Base-by-base conservation (phyloP, 2,329 filamentous ascomycete species). In the Fusarium buxicola region DNA sequence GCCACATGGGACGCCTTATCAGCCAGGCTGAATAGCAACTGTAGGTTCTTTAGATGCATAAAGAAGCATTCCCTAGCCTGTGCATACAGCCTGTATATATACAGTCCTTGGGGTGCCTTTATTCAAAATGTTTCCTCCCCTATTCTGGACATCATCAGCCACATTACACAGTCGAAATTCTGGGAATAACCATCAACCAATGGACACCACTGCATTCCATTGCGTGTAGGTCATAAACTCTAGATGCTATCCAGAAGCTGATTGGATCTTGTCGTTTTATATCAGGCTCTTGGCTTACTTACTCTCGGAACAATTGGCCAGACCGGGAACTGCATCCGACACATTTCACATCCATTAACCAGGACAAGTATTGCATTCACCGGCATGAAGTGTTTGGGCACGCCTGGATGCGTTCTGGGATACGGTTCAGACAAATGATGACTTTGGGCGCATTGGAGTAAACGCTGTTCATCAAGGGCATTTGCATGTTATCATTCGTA, bases 1-100 rank as follows among this genome's bases (percentile, higher is more conserved):
- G 68, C 3, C 69, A 72, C 18, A 72, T 72, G 69, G 69, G 67
- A 5, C 63, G 69, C 2, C 48, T 72, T 2, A 69, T 70, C 16
- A 65, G 60, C 30, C 69, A 71, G 36, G 66, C 66, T 2, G 69
- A 72, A 36, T 69, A 72, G 27, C 67, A 68, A 18, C 30, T 71
- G 9, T 66, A 71, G 13, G 59, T 69, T 44, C 59, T 61, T 10
- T 45, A 57, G 4, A 64, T 70, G 44, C 59, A 70, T 25, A 66
- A 49, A 1, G 68, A 70, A 1, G 52, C 67, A 1, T 66, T 72
- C 11, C 69, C 69, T 3, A 70, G 66, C 27, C 27, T 62, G 65
- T 13, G 59, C 65, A 1, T 71, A 71, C 18, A 58, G 64, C 9
- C 11, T 72, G 3, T 63, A 72, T 28, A 30, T 71, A 1, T 62